Evolutionary conservation across 495 filamentous ascomycete species (phyloP).

Genomic region (Pseudomonodictys pantanalensis): DNA sequence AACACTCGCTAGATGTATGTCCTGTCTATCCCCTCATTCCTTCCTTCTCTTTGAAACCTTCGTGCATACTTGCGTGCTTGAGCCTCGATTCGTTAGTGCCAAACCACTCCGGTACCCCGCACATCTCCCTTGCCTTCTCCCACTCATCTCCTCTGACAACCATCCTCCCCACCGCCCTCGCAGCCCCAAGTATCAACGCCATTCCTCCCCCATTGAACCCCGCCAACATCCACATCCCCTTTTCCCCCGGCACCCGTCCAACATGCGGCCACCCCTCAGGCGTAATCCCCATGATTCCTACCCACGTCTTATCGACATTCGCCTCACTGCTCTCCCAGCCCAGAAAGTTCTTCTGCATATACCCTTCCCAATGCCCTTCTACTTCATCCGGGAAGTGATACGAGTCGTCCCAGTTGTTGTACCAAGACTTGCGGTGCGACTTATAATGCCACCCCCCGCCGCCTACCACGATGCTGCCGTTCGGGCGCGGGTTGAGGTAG

Average conservation of each 20-base stretch:
- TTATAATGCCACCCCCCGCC: constrained; percentile 46
- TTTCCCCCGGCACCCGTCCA: constrained; percentile 46
- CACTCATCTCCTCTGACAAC: constrained; percentile 37
- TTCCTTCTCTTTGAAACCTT: too few relatives aligned
- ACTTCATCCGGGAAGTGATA: constrained; percentile 40
- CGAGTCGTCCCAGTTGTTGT: constrained; percentile 51
- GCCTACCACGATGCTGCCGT: constrained; percentile 55
- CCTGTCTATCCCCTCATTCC: too few relatives aligned
- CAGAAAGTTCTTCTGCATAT: constrained; percentile 49
- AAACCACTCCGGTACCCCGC: constrained; percentile 1
- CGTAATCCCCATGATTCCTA: constrained; percentile 47
- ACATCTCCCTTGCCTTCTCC: constrained; percentile 35
- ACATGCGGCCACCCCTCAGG: constrained; percentile 43
- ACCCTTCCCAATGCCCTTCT: constrained; percentile 47
- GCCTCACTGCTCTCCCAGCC: constrained; percentile 51
- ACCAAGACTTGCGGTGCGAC: constrained; percentile 45
- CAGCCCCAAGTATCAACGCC: constrained; percentile 47
- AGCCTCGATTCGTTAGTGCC: background rate
- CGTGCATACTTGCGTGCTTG: too few relatives aligned
- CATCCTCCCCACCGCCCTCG: constrained; percentile 51
- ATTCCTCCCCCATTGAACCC: constrained; percentile 58
- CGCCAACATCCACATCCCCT: constrained; percentile 48
- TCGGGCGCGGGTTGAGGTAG: constrained; percentile 52
- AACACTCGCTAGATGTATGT: too few relatives aligned
- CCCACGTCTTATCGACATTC: constrained; percentile 51